phyloP scores from a whole-genome alignment of 2,329 filamentous ascomycete genomes.

The Penicillium expansum region DNA sequence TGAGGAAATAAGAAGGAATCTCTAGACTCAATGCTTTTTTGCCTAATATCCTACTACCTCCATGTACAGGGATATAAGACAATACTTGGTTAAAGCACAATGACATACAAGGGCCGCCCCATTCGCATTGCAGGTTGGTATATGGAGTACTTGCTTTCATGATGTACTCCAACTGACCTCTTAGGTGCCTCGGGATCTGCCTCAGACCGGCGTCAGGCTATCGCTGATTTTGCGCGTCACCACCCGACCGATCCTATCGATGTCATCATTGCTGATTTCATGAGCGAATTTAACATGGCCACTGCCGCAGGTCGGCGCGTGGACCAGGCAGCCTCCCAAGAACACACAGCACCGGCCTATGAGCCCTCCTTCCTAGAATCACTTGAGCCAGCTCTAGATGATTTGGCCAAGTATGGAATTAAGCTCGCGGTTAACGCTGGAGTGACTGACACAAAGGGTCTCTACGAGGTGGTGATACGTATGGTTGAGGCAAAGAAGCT shows the following conservation, averaged over 20 bases:
- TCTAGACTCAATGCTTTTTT: too few relatives aligned
- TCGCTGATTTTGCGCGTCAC: conserved; percentile 43
- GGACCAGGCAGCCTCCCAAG: conserved; percentile 29
- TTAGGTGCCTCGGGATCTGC: conserved; percentile 46
- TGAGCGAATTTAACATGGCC: conserved; percentile 55
- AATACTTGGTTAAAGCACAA: conserved; percentile 1
- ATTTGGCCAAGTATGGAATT: conserved; percentile 42
- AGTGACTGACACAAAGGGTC: conserved; percentile 41
- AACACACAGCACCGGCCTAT: conserved; percentile 42
- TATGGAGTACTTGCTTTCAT: background rate
- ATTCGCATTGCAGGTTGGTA: conserved; percentile 27
- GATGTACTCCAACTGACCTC: background rate
- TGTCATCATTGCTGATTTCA: conserved; percentile 49
- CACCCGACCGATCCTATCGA: conserved; percentile 43
- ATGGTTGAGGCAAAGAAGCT: conserved; percentile 41
- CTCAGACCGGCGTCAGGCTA: conserved; percentile 47
- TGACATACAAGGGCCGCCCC: conserved; percentile 20
- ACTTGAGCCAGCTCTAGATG: conserved; percentile 40
- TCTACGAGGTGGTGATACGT: conserved; percentile 39
- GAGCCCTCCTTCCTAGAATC: conserved; percentile 54
- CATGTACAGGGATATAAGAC: background rate
- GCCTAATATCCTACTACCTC: background rate
- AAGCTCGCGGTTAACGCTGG: conserved; percentile 49
- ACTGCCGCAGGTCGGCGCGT: conserved; percentile 39
- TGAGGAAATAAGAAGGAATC: background rate